Conservation (phyloP, 2,329 filamentous ascomycete genomes). For the Hypoxylon sp. region DNA sequence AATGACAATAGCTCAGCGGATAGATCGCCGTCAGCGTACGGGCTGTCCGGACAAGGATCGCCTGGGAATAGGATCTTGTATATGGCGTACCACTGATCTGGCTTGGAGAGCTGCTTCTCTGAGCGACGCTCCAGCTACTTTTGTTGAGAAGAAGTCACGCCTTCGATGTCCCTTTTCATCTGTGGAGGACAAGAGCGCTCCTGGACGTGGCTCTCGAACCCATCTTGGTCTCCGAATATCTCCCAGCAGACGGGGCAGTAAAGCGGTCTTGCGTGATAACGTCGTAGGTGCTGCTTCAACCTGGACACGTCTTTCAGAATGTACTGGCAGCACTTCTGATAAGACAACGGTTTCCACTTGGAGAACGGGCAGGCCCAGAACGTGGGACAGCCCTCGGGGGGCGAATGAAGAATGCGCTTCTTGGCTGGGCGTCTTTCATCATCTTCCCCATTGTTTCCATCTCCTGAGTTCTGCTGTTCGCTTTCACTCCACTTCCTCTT, state of each 20-base stretch:
- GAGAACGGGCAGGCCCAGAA: slow-evolving; percentile 32
- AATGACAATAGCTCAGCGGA: background rate
- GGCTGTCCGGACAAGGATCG: background rate
- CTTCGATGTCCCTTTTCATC: slow-evolving; percentile 1
- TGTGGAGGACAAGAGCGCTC: background rate
- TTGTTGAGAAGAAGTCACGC: slow-evolving; percentile 12
- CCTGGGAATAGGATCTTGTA: slow-evolving; percentile 29
- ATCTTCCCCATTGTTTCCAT: background rate
- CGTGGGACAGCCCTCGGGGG: background rate
- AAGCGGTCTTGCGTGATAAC: slow-evolving; percentile 20
- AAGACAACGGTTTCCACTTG: slow-evolving; percentile 32
- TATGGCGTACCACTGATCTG: slow-evolving; percentile 32
- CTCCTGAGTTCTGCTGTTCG: background rate
- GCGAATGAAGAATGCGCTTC: background rate
- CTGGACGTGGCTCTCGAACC: slow-evolving; percentile 17
- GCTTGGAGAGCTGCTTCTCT: slow-evolving; percentile 24
- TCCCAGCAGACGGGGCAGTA: slow-evolving; percentile 29
- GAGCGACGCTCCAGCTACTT: slow-evolving; percentile 22
- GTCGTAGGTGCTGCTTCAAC: slow-evolving; percentile 32
- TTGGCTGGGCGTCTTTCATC: background rate
- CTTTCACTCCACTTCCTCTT: background rate
- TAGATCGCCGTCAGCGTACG: background rate
- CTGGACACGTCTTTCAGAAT: slow-evolving; percentile 30
- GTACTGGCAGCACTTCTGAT: slow-evolving; percentile 23
- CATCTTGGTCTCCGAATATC: slow-evolving; percentile 19